Base-by-base conservation (phyloP, 345 rosid species). In the Brassica carinata region DNA sequence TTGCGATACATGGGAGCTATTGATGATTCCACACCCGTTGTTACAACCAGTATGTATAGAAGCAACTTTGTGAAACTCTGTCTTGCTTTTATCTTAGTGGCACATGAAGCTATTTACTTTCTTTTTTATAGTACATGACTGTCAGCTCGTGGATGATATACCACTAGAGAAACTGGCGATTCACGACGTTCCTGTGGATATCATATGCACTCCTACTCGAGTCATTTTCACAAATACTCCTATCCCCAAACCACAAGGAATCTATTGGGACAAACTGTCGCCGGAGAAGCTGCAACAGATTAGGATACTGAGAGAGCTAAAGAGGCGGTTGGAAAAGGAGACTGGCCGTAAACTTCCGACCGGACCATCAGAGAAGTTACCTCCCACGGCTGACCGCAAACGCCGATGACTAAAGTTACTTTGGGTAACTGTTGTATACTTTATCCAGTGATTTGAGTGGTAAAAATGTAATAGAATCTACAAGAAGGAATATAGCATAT, bases 121-220 rank as follows among this genome's bases (percentile, higher is more conserved):
- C 19, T 18, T 18, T 18, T 18, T 18, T 18, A 18, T 18, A 92
- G 98, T 94, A 84, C 97, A 94, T 38, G 97, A 94, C 58, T 91
- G 91, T 78, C 97, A 92, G 78, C 82, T 94, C 29, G 89, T 88
- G 61, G 97, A 92, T 57, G 98, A 92, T 83, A 90, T 94, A 81
- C 94, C 92, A 0, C 81, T 85, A 0, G 97, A 91, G 89, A 94
- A 94, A 78, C 77, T 92, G 66, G 84, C 92, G 82, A 78, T 92
- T 82, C 97, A 91, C 64, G 98, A 94, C 61, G 98, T 94, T 77
- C 94, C 97, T 13, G 97, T 94, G 36, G 97, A 94, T 85, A 87
- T 94, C 74, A 85, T 94, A 69, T 92, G 97, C 86, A 91, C 97
- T 71, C 92, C 98, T 59, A 87, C 89, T 31, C 90, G 84, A 82